phyloP scores from a whole-genome alignment of 106 monocot genomes.

The Ottelia alismoides region DNA sequence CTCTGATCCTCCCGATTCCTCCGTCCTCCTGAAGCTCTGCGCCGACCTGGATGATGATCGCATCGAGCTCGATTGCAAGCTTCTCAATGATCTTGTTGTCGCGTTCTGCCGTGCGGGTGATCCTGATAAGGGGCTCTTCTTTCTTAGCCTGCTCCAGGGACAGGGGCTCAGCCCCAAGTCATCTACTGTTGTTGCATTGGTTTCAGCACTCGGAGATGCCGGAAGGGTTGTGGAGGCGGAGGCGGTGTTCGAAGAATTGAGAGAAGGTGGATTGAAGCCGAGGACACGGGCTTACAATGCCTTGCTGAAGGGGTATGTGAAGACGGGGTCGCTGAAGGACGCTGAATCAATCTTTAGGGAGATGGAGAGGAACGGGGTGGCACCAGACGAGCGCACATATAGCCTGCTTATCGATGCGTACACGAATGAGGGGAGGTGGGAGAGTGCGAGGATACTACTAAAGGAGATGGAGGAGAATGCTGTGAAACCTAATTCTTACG shows the following conservation, averaged over 20 bases:
- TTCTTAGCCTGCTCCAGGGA: conserved; percentile 43
- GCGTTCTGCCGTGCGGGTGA: conserved; percentile 49
- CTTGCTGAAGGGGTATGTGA: conserved; percentile 47
- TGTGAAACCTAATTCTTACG: conserved; percentile 46
- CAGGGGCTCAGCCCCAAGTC: conserved; percentile 52
- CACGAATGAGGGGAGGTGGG: conserved; percentile 58
- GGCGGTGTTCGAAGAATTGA: conserved; percentile 63
- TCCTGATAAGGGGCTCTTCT: conserved; percentile 35
- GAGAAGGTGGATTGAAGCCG: conserved; percentile 48
- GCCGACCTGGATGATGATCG: conserved; percentile 6
- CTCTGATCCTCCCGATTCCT: conserved; percentile 39
- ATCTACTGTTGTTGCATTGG: conserved; percentile 22
- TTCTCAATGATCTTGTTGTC: conserved; percentile 38
- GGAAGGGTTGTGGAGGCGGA: conserved; percentile 56
- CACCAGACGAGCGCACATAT: conserved; percentile 58
- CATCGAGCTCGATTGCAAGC: conserved; percentile 29
- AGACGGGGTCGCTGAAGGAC: conserved; percentile 67
- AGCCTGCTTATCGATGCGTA: conserved; percentile 68
- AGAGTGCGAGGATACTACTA: conserved; percentile 57
- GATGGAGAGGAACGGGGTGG: conserved; percentile 58
- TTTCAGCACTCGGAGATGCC: conserved; percentile 29
- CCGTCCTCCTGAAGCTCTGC: conserved; percentile 22
- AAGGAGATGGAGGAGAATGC: conserved; percentile 75
- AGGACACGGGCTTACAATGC: conserved; percentile 73
- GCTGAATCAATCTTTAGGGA: conserved; percentile 34